These are phyloP conservation scores for Aspergillus carlsbadensis DNA, from an alignment of 495 filamentous ascomycete genomes.

Conservation along the genomic window DNA sequence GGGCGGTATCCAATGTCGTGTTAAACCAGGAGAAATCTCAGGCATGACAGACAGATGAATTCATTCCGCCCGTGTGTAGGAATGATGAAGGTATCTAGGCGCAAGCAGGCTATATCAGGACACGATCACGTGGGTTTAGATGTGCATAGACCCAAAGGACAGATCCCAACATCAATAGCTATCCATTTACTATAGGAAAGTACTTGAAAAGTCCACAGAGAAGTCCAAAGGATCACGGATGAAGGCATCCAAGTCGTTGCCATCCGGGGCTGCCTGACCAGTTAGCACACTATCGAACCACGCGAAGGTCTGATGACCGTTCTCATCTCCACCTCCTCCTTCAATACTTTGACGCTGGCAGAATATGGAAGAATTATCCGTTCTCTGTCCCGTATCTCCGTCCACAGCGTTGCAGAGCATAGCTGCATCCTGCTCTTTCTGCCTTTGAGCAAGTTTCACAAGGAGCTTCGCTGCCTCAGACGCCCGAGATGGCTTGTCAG, in stretches of 20 bases:
- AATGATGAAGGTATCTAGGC: too few species aligned
- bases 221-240: constrained; percentile 1
- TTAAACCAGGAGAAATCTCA: too few species aligned
- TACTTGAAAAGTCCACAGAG: constrained; percentile 6
- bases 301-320: background rate
- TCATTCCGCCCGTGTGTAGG: too few species aligned
- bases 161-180: too few species aligned
- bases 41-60: too few species aligned
- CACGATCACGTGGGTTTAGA: too few species aligned
- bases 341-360: background rate
- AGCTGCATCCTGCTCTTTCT: constrained; percentile 2
- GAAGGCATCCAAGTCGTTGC: constrained; percentile 1
- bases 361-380: background rate
- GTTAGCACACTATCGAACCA: background rate
- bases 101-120: too few species aligned
- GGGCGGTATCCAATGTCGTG: too few species aligned
- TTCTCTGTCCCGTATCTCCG: background rate
- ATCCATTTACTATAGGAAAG: background rate
- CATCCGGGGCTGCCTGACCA: background rate
- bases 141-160: too few species aligned
- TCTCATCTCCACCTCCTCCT: background rate
- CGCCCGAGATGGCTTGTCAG: background rate
- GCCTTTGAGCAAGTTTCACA: background rate
- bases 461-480: background rate
- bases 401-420: background rate